Conservation (phyloP, 208 protist genomes). For the Trypanosoma cruzi region DNA sequence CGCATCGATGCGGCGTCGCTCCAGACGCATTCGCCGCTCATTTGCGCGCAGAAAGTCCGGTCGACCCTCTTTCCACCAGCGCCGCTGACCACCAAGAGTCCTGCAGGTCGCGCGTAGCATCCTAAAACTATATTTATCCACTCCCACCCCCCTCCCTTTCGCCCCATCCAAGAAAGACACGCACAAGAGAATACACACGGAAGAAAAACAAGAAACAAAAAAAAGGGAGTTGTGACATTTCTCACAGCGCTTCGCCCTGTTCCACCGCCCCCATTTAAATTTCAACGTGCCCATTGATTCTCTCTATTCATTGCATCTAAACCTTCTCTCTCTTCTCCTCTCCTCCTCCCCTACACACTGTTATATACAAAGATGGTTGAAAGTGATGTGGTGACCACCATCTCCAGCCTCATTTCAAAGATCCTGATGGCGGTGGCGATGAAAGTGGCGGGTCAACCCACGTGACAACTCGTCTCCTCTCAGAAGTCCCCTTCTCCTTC, state of each 20-base stretch:
- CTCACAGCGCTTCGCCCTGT: neutral
- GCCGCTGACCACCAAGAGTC: constrained; percentile 31
- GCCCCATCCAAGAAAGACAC: too few relatives aligned
- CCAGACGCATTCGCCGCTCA: constrained; percentile 52
- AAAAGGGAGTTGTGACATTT: neutral
- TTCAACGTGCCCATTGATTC: too few relatives aligned
- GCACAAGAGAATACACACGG: neutral
- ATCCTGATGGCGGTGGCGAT: neutral
- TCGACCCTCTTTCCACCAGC: constrained; percentile 78
- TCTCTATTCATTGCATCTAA: constrained; percentile 5
- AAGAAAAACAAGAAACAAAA: neutral
- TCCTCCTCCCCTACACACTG: too few relatives aligned
- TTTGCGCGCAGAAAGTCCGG: constrained; percentile 79
- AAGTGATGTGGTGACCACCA: too few relatives aligned
- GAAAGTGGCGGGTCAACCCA: constrained; percentile 2
- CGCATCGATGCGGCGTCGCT: constrained; percentile 62
- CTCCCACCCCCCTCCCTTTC: neutral
- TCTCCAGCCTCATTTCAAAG: neutral
- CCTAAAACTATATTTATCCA: neutral
- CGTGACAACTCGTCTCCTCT: constrained; percentile 1
- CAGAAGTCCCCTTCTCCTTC: neutral
- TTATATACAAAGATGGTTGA: too few relatives aligned
- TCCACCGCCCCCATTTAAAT: neutral
- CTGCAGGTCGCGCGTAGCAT: constrained; percentile 32
- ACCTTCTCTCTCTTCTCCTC: neutral